Evolutionary conservation across 2,329 filamentous ascomycete genomes (phyloP).

Genomic region (Aureobasidium sp.): DNA sequence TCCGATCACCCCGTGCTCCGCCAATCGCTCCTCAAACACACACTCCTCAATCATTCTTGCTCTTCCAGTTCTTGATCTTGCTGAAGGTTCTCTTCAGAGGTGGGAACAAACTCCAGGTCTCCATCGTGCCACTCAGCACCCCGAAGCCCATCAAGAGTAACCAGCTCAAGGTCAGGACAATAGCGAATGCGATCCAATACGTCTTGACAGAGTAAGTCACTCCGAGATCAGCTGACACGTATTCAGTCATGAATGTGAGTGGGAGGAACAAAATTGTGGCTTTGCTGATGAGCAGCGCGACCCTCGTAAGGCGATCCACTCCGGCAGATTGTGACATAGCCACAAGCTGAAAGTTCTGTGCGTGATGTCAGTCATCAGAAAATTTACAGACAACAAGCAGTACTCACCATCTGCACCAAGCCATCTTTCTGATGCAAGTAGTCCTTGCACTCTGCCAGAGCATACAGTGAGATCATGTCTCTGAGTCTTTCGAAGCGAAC

Average conservation of each 20-base stretch:
- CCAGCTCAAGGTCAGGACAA: slow-evolving; percentile 55
- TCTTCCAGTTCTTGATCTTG: slow-evolving; percentile 5
- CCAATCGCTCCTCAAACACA: background rate
- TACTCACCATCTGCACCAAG: slow-evolving; percentile 57
- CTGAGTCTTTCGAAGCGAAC: slow-evolving; percentile 54
- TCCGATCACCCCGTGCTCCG: background rate
- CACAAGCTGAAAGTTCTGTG: slow-evolving; percentile 69
- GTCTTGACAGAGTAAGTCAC: slow-evolving; percentile 54
- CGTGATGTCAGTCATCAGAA: slow-evolving; percentile 16
- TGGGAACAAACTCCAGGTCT: slow-evolving; percentile 26
- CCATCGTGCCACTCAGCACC: slow-evolving; percentile 49
- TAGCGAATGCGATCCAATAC: slow-evolving; percentile 63
- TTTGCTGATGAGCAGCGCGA: slow-evolving; percentile 66
- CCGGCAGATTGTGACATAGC: slow-evolving; percentile 67
- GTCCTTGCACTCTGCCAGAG: slow-evolving; percentile 55
- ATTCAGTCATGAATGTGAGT: slow-evolving; percentile 66
- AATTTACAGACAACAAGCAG: background rate
- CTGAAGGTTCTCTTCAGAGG: background rate
- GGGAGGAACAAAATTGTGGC: slow-evolving; percentile 69
- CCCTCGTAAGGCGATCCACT: slow-evolving; percentile 63
- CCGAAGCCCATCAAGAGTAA: slow-evolving; percentile 52
- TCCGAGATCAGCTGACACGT: slow-evolving; percentile 59
- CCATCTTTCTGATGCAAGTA: slow-evolving; percentile 63
- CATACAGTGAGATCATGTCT: slow-evolving; percentile 53
- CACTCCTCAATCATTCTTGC: slow-evolving; percentile 1